Conservation (phyloP, 805 yeast species). For the Nakazawaea ernobii region DNA sequence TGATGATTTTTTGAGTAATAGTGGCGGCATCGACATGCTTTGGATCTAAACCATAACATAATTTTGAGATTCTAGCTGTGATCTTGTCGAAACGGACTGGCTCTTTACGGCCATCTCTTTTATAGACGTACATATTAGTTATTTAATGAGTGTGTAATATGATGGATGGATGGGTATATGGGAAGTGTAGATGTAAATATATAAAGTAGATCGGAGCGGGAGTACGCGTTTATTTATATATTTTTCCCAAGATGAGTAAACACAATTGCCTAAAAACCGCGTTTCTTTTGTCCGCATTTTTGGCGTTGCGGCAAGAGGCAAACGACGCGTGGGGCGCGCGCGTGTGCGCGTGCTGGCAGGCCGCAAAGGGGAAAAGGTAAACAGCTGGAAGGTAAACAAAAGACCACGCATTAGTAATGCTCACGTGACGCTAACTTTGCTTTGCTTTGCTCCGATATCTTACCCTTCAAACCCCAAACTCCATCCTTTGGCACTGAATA, state of each 20-base stretch:
- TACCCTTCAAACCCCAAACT: no score
- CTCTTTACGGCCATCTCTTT: constrained; percentile 94
- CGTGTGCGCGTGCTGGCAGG: background rate
- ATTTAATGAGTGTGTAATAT: background rate
- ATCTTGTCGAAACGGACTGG: constrained; percentile 95
- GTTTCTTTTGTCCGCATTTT: background rate
- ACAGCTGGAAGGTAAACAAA: no score
- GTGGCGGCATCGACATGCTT: constrained; percentile 92
- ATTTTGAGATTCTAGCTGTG: constrained; percentile 91
- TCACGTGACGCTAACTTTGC: no score
- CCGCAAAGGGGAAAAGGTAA: no score
- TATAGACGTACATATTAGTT: constrained; percentile 68
- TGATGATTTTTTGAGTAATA: constrained; percentile 64
- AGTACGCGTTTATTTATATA: constrained; percentile 4
- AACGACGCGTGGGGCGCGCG: no score
- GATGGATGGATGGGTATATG: background rate
- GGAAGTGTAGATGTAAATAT: background rate
- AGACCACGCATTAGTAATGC: no score
- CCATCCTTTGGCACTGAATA: no score
- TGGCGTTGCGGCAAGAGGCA: no score
- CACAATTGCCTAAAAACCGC: no score
- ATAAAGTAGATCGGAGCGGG: background rate
- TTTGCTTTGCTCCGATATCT: no score
- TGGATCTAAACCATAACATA: constrained; percentile 92
- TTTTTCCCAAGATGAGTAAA: no score